Conservation (phyloP, 1,284 basidiomycete species). For the Porogramme epimiltina region DNA sequence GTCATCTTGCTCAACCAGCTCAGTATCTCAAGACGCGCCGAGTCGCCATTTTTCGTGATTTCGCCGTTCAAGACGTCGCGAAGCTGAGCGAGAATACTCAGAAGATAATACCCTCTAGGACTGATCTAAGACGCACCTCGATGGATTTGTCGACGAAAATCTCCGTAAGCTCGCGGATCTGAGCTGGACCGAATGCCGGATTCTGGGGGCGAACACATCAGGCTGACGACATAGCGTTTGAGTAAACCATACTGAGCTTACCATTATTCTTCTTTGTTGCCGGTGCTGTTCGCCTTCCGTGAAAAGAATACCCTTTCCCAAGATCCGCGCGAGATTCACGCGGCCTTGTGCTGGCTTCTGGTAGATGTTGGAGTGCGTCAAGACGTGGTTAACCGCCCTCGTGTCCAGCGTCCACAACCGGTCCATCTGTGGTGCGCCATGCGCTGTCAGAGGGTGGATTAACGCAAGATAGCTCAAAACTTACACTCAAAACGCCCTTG, state of each 20-base stretch:
- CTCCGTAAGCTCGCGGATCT: slow-evolving; percentile 53
- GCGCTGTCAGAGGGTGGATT: not conserved
- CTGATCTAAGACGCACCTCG: slow-evolving; percentile 35
- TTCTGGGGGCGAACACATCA: slow-evolving; percentile 40
- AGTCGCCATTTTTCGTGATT: slow-evolving; percentile 7
- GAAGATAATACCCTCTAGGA: not conserved
- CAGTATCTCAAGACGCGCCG: slow-evolving; percentile 40
- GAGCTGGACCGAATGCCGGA: slow-evolving; percentile 58
- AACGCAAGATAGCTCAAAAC: slow-evolving; percentile 22
- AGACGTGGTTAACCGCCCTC: slow-evolving; percentile 39
- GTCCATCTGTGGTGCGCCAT: slow-evolving; percentile 37
- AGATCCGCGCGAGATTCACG: slow-evolving; percentile 17
- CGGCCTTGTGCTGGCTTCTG: slow-evolving; percentile 33
- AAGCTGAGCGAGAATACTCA: slow-evolving; percentile 19
- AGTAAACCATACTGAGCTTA: not conserved
- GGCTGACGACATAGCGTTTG: not conserved
- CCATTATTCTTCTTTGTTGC: not conserved
- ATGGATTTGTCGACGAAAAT: slow-evolving; percentile 56
- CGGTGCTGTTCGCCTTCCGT: slow-evolving; percentile 19
- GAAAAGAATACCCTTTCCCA: slow-evolving; percentile 4
- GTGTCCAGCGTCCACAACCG: slow-evolving; percentile 40
- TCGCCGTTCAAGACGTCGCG: slow-evolving; percentile 28
- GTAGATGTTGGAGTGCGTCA: slow-evolving; percentile 36
- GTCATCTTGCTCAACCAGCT: slow-evolving; percentile 45
- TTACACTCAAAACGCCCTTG: slow-evolving; percentile 47